Percentiles rank a stretch among this genome's conserved stretches.
Conservation (phyloP, 1,139 yeast genomes). For the Scheffersomyces segobiensis region DNA sequence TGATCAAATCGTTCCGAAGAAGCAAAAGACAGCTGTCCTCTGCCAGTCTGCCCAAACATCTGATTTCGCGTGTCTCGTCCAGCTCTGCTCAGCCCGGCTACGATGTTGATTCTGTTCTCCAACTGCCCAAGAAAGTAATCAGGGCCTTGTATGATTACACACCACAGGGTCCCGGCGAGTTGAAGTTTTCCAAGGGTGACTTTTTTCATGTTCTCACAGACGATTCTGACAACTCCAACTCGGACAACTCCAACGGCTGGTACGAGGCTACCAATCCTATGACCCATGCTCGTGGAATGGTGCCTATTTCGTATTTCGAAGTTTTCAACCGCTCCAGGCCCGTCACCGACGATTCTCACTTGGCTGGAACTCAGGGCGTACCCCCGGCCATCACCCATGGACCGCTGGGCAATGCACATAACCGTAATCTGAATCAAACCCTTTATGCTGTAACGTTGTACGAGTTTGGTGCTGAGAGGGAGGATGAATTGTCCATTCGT, state of each 20-base stretch:
- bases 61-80: slow-evolving; percentile 35
- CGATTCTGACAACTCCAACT: slow-evolving; percentile 44
- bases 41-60: slow-evolving; percentile 36
- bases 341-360: slow-evolving; percentile 12
- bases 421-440: slow-evolving; percentile 32
- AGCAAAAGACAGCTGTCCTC: slow-evolving; percentile 41
- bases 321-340: slow-evolving; percentile 64
- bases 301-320: slow-evolving; percentile 83
- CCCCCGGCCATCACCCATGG: background rate
- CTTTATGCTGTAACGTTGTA: slow-evolving; percentile 56
- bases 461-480: slow-evolving; percentile 86
- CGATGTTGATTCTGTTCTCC: slow-evolving; percentile 24
- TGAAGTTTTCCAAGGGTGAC: slow-evolving; percentile 78
- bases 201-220: slow-evolving; percentile 78
- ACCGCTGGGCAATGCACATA: background rate
- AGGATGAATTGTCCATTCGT: slow-evolving; percentile 78
- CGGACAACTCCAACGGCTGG: slow-evolving; percentile 58
- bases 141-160: slow-evolving; percentile 77
- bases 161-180: slow-evolving; percentile 82
- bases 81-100: slow-evolving; percentile 7
- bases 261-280: slow-evolving; percentile 90
- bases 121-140: slow-evolving; percentile 76
- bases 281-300: slow-evolving; percentile 76
- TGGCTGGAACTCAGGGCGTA: slow-evolving; percentile 10
- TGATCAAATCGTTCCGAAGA: slow-evolving; percentile 48